Evolutionary conservation across 352 stramenopile species (phyloP).

Genomic region (Globisporangium mamillatum): DNA sequence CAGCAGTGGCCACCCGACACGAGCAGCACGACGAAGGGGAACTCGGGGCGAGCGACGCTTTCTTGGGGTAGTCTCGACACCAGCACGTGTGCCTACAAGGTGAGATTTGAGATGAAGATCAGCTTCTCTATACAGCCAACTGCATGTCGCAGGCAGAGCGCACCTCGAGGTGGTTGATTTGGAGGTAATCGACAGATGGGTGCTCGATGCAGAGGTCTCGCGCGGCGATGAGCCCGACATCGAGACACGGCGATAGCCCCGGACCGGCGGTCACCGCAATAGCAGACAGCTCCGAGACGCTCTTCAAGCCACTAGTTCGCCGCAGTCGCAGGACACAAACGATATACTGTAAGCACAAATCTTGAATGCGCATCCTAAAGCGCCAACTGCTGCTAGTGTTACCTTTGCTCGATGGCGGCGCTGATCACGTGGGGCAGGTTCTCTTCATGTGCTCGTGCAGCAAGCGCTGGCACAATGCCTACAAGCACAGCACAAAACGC

Average conservation of each 20-base stretch:
- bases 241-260: slow-evolving; percentile 96
- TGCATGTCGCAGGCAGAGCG: neutral
- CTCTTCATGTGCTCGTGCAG: slow-evolving; percentile 90
- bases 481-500: neutral
- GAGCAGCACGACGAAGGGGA: slow-evolving; percentile 96
- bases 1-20: slow-evolving; percentile 99
- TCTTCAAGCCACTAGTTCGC: slow-evolving; percentile 49
- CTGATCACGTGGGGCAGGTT: slow-evolving; percentile 95
- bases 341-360: neutral
- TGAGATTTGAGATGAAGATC: neutral
- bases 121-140: neutral
- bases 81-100: slow-evolving; percentile 90
- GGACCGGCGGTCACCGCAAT: slow-evolving; percentile 96
- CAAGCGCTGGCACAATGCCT: slow-evolving; percentile 96
- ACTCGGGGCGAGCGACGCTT: slow-evolving; percentile 56
- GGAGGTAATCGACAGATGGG: slow-evolving; percentile 90
- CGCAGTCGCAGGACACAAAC: neutral
- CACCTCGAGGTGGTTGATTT: slow-evolving; percentile 97
- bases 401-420: slow-evolving; percentile 88
- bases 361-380: neutral
- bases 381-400: neutral
- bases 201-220: slow-evolving; percentile 85
- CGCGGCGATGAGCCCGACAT: slow-evolving; percentile 88
- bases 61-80: slow-evolving; percentile 88
- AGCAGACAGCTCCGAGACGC: slow-evolving; percentile 87